These are phyloP conservation scores for Kwoniella sp. DNA, from an alignment of 768 basidiomycete genomes.

Conservation along the genomic window DNA sequence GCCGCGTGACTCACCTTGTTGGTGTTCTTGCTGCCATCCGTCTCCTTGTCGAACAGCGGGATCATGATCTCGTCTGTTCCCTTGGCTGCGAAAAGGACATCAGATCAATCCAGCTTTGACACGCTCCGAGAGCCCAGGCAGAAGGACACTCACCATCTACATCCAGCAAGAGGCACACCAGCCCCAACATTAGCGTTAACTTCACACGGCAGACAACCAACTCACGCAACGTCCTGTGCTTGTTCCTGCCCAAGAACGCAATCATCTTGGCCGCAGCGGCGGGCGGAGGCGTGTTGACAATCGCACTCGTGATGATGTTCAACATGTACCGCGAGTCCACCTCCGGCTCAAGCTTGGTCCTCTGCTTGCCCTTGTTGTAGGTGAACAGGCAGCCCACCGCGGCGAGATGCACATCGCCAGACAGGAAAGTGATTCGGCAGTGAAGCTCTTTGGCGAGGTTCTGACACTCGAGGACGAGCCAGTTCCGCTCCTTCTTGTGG, in stretches of 20 bases:
- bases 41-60: conserved; percentile 70
- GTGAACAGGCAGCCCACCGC: conserved; percentile 59
- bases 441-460: conserved; percentile 61
- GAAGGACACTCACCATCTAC: background rate
- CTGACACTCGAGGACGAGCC: conserved; percentile 76
- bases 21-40: conserved; percentile 70
- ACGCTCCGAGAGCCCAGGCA: background rate
- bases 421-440: conserved; percentile 75
- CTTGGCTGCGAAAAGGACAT: conserved; percentile 44
- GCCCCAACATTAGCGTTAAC: no score
- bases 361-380: conserved; percentile 22
- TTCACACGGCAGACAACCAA: no score
- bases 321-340: conserved; percentile 84
- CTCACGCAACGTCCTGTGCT: conserved; percentile 72
- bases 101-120: background rate
- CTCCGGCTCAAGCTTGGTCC: conserved; percentile 54
- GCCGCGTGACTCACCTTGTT: conserved; percentile 52
- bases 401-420: conserved; percentile 90
- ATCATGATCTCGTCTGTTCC: conserved; percentile 86
- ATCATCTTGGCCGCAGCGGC: conserved; percentile 72
- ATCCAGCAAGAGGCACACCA: background rate
- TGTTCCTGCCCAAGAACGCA: conserved; percentile 65
- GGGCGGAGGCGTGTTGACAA: conserved; percentile 74
- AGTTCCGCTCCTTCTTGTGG: conserved; percentile 79
- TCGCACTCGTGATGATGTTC: conserved; percentile 65